Evolutionary conservation across 2,329 filamentous ascomycete genomes (phyloP).

Genomic region (Raffaelea arxii): DNA sequence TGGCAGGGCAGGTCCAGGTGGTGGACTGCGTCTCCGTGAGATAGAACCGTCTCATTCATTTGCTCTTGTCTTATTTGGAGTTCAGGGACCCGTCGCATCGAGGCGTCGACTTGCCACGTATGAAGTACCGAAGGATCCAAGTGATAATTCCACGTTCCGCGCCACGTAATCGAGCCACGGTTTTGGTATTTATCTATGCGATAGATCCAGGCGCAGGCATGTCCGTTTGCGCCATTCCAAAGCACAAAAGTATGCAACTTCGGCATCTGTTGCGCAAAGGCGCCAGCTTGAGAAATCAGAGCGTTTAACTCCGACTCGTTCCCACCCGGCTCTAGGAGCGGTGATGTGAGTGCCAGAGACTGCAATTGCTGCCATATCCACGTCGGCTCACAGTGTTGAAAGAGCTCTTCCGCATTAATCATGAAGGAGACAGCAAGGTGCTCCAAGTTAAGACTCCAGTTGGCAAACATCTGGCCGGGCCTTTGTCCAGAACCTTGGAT

Average conservation of each 20-base stretch:
- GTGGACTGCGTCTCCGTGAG: conserved; percentile 22
- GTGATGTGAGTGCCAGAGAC: conserved; percentile 24
- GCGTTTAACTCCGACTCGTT: conserved; percentile 11
- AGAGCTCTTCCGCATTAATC: conserved; percentile 19
- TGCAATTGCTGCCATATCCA: conserved; percentile 20
- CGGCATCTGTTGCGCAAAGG: conserved; percentile 19
- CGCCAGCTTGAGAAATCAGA: conserved; percentile 17
- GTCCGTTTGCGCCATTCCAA: conserved; percentile 21
- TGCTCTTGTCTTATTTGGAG: conserved; percentile 17
- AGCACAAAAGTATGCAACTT: conserved; percentile 21
- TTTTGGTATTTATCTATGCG: conserved; percentile 12
- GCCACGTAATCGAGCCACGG: conserved; percentile 20
- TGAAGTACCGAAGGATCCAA: conserved; percentile 17
- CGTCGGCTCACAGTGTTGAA: conserved; percentile 13
- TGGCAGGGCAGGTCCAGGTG: conserved; percentile 20
- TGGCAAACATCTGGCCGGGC: conserved; percentile 15
- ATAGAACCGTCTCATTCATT: conserved; percentile 14
- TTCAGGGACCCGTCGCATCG: conserved; percentile 7
- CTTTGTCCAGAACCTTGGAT: no score
- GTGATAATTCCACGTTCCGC: conserved; percentile 21
- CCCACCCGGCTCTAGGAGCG: conserved; percentile 13
- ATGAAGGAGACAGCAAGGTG: conserved; percentile 21
- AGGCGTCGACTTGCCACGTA: conserved; percentile 15
- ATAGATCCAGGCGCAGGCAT: conserved; percentile 25
- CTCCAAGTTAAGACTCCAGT: conserved; percentile 17